These are phyloP conservation scores for Auricularia cornea DNA, from an alignment of 768 basidiomycete species.

Conservation along the genomic window DNA sequence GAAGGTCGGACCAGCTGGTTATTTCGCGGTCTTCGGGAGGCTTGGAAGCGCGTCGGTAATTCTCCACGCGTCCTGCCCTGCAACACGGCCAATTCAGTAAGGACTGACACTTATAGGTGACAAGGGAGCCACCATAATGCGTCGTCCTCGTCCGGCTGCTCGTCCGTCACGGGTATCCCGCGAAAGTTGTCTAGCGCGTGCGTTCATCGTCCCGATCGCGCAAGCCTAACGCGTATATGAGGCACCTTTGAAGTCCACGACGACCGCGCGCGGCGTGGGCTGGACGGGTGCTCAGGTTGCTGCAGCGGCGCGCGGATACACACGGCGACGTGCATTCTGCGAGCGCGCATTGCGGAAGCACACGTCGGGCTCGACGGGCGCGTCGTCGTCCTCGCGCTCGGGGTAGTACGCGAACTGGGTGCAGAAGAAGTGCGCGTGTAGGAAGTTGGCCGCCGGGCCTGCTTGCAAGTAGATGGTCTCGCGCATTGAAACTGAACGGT, in stretches of 20 bases:
- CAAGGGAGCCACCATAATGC: background rate
- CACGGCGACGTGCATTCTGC: background rate
- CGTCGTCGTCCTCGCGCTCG: conserved; percentile 23
- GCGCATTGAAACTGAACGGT: no score
- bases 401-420: conserved; percentile 61
- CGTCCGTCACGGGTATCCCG: background rate
- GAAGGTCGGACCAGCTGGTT: background rate
- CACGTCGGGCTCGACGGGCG: conserved; percentile 41
- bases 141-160: background rate
- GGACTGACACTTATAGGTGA: background rate
- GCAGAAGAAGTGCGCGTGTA: conserved; percentile 77
- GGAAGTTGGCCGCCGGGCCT: conserved; percentile 55
- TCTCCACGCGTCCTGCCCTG: background rate
- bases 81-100: background rate
- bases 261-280: background rate
- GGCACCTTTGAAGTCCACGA: background rate
- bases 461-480: conserved; percentile 77
- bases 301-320: background rate
- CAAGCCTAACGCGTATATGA: background rate
- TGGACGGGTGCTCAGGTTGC: background rate
- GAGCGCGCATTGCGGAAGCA: conserved; percentile 44
- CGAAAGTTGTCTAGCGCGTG: background rate
- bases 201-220: background rate
- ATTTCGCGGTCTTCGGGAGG: background rate
- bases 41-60: background rate